These are phyloP conservation scores for Letharia columbiana DNA, from an alignment of 495 filamentous ascomycete genomes.

Conservation along the genomic window DNA sequence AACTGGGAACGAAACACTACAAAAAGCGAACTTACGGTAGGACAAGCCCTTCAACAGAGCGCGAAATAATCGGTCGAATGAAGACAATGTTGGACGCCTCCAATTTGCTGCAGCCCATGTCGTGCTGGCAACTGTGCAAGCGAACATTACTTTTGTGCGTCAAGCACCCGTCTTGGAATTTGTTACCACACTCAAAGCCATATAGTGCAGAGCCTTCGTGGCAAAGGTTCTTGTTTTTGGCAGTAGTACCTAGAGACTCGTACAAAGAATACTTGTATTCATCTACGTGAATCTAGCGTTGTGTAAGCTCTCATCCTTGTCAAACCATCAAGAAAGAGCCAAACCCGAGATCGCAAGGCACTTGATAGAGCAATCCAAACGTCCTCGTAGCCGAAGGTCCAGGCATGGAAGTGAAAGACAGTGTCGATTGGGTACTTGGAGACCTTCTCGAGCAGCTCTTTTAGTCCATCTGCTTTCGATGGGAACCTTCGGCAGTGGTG, in stretches of 20 bases:
- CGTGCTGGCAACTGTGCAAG: constrained; percentile 84
- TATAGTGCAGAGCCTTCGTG: constrained; percentile 58
- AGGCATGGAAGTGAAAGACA: constrained; percentile 75
- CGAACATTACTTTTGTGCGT: constrained; percentile 54
- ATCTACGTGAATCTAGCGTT: constrained; percentile 66
- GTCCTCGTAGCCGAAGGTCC: constrained; percentile 92
- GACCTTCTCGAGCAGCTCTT: constrained; percentile 64
- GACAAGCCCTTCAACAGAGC: constrained; percentile 47
- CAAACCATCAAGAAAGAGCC: background rate
- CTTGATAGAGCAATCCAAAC: constrained; percentile 79
- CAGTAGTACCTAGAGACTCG: constrained; percentile 46
- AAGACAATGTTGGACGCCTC: constrained; percentile 54
- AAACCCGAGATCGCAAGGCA: constrained; percentile 55
- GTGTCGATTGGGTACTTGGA: constrained; percentile 62
- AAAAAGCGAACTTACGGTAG: constrained; percentile 32
- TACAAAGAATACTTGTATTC: constrained; percentile 71
- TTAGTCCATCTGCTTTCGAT: constrained; percentile 60
- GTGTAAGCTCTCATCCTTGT: background rate
- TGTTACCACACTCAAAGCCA: constrained; percentile 72
- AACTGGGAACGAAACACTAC: background rate
- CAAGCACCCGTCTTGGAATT: constrained; percentile 56
- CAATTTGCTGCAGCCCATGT: constrained; percentile 51
- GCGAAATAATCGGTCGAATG: constrained; percentile 67
- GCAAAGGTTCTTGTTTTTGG: constrained; percentile 29
- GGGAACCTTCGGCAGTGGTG: constrained; percentile 44